These are phyloP conservation scores for Eragrostis tef DNA, from an alignment of 202 grass and related monocot species.

Conservation along the genomic window DNA sequence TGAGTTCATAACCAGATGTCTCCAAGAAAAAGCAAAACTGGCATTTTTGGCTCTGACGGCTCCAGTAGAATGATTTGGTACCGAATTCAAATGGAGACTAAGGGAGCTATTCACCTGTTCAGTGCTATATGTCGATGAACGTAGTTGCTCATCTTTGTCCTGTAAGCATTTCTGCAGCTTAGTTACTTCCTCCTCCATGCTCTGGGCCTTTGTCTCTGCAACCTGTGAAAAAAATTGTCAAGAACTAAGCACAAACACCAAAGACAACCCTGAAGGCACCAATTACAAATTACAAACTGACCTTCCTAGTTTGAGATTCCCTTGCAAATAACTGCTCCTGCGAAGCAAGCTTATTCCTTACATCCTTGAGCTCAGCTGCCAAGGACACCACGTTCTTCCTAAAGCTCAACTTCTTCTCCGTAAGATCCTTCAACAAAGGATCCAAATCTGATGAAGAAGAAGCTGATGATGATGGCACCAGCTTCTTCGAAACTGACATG, in stretches of 20 bases:
- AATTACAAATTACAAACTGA: conserved; percentile 15
- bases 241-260: conserved; percentile 31
- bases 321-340: conserved; percentile 65
- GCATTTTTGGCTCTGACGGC: neutral
- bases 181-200: conserved; percentile 75
- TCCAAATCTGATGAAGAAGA: conserved; percentile 55
- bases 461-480: conserved; percentile 24
- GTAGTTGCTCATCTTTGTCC: conserved; percentile 67
- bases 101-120: conserved; percentile 56
- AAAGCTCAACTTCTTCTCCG: conserved; percentile 90
- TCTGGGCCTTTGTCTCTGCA: conserved; percentile 63
- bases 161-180: conserved; percentile 71
- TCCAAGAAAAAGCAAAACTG: neutral
- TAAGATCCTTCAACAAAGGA: conserved; percentile 78
- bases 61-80: neutral
- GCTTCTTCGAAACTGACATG: conserved; percentile 54
- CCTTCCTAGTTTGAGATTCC: conserved; percentile 70
- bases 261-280: neutral
- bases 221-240: conserved; percentile 41
- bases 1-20: neutral
- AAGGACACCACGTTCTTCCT: conserved; percentile 76
- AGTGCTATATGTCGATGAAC: conserved; percentile 38
- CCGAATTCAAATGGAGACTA: neutral
- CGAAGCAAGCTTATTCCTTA: conserved; percentile 54
- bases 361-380: conserved; percentile 87